Base-by-base conservation (phyloP, 805 yeast genomes). In the Candida jianshihensis region DNA sequence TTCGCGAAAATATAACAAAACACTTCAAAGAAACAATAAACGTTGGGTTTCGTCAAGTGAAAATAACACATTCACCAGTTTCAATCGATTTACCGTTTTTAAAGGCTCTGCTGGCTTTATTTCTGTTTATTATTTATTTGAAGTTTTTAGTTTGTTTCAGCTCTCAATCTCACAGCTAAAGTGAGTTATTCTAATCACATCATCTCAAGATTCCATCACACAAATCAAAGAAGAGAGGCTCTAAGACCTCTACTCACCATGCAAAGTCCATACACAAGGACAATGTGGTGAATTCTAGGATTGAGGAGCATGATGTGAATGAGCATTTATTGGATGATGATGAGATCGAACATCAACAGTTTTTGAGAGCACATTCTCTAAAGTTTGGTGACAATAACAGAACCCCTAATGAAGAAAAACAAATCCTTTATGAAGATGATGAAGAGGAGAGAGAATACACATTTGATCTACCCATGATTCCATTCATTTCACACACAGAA, bases 361-460 rank as follows among this genome's bases (percentile, higher is more conserved):
- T 11, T 21, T 14, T 33, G 19, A 3, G 35, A 22, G 6, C 15
- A 11, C 21, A 14, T n/a, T 20, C n/a, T 21, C 9, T n/a, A 16
- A 35, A 26, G n/a, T 13, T n/a, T 21, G 29, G 6, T 9, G 14
- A 15, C 33, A 19, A 19, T 3, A n/a, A n/a, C n/a, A n/a, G n/a
- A n/a, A n/a, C n/a, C n/a, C n/a, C n/a, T n/a, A n/a, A n/a, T n/a
- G n/a, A n/a, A n/a, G n/a, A n/a, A n/a, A n/a, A n/a, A n/a, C n/a
- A n/a, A n/a, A n/a, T n/a, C n/a, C 28, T 11, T n/a, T 11, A 8
- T 6, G 30, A 16, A 16, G 45, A 42, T 6, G 44, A 43, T 8
- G 50, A 46, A 13, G 44, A 44, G 17, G 51, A 42, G 9, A 60
- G 56, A 22, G 57, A 52, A 25, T 55, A 45, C 38, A 54, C 57